Conservation (phyloP, 768 basidiomycete species). For the Lenzites betulinus region DNA sequence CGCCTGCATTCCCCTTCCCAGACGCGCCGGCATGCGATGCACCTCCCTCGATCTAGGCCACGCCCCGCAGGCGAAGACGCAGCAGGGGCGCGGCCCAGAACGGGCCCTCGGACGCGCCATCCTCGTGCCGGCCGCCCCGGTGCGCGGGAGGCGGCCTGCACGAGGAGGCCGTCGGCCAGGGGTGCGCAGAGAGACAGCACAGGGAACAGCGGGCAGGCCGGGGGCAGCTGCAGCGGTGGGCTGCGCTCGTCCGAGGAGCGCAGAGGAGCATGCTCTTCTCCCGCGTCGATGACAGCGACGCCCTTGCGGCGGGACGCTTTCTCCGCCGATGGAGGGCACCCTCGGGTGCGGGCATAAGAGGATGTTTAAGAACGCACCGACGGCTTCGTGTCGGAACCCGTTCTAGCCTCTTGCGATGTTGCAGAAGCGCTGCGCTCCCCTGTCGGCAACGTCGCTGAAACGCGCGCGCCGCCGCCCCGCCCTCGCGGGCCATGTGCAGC, state of each 20-base stretch:
- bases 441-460: slow-evolving; percentile 16
- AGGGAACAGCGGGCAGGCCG: background rate
- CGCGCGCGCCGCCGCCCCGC: slow-evolving; percentile 1
- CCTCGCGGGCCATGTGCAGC: background rate
- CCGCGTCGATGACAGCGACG: slow-evolving; percentile 15
- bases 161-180: background rate
- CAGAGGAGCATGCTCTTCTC: slow-evolving; percentile 1
- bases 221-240: background rate
- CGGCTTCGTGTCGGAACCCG: slow-evolving; percentile 8
- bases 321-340: slow-evolving; percentile 10
- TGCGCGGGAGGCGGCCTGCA: background rate
- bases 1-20: slow-evolving; percentile 3
- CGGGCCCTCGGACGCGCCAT: background rate
- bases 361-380: slow-evolving; percentile 6
- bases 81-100: slow-evolving; percentile 6
- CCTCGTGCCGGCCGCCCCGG: slow-evolving; percentile 6
- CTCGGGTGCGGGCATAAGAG: slow-evolving; percentile 17
- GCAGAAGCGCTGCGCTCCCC: slow-evolving; percentile 1
- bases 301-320: background rate
- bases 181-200: background rate
- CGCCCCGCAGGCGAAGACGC: background rate
- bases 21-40: slow-evolving; percentile 11
- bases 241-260: background rate
- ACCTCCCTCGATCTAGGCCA: slow-evolving; percentile 12
- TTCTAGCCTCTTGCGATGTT: slow-evolving; percentile 11